Conservation (phyloP, 177 flowering plant species). For the Tripterygium wilfordii region DNA sequence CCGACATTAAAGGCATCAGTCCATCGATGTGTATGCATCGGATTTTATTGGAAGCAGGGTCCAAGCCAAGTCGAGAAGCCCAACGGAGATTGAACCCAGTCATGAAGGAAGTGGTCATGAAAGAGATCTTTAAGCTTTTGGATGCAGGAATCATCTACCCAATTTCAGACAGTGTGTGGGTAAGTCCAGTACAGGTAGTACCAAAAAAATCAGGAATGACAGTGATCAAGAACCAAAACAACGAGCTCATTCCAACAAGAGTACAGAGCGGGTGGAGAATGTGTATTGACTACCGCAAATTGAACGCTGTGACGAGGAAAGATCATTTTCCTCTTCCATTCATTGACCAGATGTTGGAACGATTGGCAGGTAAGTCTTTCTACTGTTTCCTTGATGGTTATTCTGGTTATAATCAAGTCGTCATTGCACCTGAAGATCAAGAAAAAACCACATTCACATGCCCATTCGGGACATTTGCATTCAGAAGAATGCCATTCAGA, state of each 20-base stretch:
- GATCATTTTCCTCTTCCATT: not conserved
- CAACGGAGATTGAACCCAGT: no score
- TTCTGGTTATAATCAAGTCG: not conserved
- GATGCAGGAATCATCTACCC: not conserved
- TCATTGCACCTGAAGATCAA: not conserved
- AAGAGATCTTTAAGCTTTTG: not conserved
- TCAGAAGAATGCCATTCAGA: conserved; percentile 3
- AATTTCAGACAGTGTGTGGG: not conserved
- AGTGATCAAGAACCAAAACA: not conserved
- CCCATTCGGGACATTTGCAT: conserved; percentile 1
- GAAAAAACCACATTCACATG: conserved; percentile 2
- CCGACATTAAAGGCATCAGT: no score
- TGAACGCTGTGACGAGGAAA: not conserved
- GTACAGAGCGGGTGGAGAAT: not conserved
- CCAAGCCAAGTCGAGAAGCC: not conserved
- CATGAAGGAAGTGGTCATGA: not conserved
- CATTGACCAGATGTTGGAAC: not conserved
- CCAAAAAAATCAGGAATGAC: not conserved
- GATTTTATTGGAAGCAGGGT: not conserved
- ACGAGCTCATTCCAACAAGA: not conserved
- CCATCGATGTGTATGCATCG: not conserved
- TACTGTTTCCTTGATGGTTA: conserved; percentile 1
- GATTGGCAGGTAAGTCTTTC: not conserved
- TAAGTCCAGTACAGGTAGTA: not conserved
- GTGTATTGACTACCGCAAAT: not conserved